A percentile compares a stretch with the other conserved stretches of the same genome.
Evolutionary conservation across 495 filamentous ascomycete species (phyloP).

Genomic region (Daldinia bambusicola): DNA sequence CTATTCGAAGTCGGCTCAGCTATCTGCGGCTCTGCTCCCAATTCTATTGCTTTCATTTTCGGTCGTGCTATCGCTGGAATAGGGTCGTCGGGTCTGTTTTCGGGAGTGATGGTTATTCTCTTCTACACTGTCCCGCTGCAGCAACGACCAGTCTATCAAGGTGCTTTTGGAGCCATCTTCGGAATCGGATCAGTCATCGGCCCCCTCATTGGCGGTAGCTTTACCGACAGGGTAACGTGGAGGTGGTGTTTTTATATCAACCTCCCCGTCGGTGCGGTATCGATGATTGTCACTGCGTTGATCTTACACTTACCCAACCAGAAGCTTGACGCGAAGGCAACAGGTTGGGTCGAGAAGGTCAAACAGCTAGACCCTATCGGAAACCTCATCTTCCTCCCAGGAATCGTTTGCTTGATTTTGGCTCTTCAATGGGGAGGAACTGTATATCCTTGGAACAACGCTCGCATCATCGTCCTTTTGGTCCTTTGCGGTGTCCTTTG

Average conservation of each 20-base stretch:
- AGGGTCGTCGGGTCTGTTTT: slow-evolving; percentile 58
- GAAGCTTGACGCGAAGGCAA: slow-evolving; percentile 63
- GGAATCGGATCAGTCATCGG: slow-evolving; percentile 58
- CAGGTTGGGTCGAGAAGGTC: slow-evolving; percentile 58
- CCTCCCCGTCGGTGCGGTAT: slow-evolving; percentile 56
- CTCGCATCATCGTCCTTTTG: slow-evolving; percentile 74
- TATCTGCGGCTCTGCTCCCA: slow-evolving; percentile 66
- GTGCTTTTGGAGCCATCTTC: slow-evolving; percentile 59
- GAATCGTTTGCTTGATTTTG: slow-evolving; percentile 74
- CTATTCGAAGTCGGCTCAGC: slow-evolving; percentile 66
- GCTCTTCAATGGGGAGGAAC: slow-evolving; percentile 86
- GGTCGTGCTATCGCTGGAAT: slow-evolving; percentile 67
- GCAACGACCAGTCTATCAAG: slow-evolving; percentile 60
- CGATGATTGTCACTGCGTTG: slow-evolving; percentile 33
- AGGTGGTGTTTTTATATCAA: slow-evolving; percentile 67
- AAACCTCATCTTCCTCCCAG: slow-evolving; percentile 71
- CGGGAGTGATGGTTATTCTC: slow-evolving; percentile 57
- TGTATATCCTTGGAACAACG: slow-evolving; percentile 68
- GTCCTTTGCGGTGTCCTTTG: slow-evolving; percentile 70
- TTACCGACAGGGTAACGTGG: slow-evolving; percentile 62
- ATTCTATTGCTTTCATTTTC: slow-evolving; percentile 64
- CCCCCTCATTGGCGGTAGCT: slow-evolving; percentile 63
- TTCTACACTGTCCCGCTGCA: slow-evolving; percentile 55
- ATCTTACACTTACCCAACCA: slow-evolving; percentile 74
- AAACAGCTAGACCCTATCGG: slow-evolving; percentile 74